These are phyloP conservation scores for Neopestalotiopsis sp. DNA, from an alignment of 2,329 filamentous ascomycete species.

Conservation along the genomic window DNA sequence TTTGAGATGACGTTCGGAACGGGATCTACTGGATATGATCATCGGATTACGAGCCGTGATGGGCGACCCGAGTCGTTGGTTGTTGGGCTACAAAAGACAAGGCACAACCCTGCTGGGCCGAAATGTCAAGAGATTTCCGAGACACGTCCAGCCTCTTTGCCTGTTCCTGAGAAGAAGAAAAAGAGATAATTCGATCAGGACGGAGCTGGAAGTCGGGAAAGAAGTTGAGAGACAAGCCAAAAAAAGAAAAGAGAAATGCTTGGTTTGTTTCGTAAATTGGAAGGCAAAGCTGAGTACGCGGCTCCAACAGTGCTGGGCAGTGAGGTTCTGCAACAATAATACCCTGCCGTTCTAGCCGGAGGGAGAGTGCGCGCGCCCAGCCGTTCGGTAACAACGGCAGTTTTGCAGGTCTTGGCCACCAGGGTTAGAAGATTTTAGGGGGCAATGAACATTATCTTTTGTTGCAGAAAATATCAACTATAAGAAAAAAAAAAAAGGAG, in stretches of 20 bases:
- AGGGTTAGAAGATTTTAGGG: not conserved
- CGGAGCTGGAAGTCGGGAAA: not conserved
- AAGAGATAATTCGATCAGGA: not conserved
- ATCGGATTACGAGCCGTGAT: not conserved
- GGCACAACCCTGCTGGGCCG: not conserved
- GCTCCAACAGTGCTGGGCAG: not conserved
- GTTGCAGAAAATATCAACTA: not conserved
- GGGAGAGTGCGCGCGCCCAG: not conserved
- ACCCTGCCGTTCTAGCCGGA: slow-evolving; percentile 3
- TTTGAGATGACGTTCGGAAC: not conserved
- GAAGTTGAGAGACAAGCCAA: not conserved
- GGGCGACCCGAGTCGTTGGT: not conserved
- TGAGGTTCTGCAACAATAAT: not conserved
- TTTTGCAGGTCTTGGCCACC: not conserved
- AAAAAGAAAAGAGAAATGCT: not conserved
- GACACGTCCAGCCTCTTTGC: not conserved
- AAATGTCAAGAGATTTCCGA: not conserved
- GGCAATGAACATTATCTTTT: not conserved
- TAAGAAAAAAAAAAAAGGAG: not conserved
- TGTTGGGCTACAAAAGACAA: not conserved
- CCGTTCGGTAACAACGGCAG: slow-evolving; percentile 2
- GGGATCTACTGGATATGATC: not conserved
- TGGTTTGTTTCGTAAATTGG: not conserved
- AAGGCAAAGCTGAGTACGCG: not conserved
- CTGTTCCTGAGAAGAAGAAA: not conserved